Conservation (phyloP, 176 grass and related monocot genomes). For the Phoenix roebelenii region DNA sequence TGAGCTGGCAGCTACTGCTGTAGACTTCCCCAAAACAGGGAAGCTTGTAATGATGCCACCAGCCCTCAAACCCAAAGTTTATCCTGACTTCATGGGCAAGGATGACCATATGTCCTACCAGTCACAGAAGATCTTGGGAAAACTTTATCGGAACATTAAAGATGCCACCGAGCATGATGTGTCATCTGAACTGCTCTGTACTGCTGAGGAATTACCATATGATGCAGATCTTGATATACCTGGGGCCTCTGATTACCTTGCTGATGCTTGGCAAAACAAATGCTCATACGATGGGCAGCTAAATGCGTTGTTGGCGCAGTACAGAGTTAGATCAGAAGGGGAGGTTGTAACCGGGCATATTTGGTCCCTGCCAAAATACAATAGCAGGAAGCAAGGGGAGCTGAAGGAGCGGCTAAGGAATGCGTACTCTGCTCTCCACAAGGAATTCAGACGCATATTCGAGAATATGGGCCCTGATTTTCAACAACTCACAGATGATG, state of each 20-base stretch:
- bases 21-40: conserved; percentile 92
- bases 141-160: conserved; percentile 37
- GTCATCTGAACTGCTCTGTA: conserved; percentile 31
- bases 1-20: conserved; percentile 74
- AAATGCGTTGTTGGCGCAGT: conserved; percentile 53
- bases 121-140: conserved; percentile 61
- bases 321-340: conserved; percentile 51
- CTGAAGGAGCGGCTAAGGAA: conserved; percentile 74
- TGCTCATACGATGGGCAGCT: conserved; percentile 48
- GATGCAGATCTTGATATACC: conserved; percentile 64
- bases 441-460: conserved; percentile 47
- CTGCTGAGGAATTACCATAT: conserved; percentile 46
- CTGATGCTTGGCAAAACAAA: conserved; percentile 53
- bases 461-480: conserved; percentile 28
- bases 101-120: conserved; percentile 60
- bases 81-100: conserved; percentile 92
- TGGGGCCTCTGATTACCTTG: conserved; percentile 46
- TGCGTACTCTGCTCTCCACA: conserved; percentile 47
- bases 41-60: conserved; percentile 55
- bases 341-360: conserved; percentile 84
- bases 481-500: conserved; percentile 32
- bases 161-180: conserved; percentile 18
- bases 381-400: conserved; percentile 64
- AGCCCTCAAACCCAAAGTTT: conserved; percentile 61
- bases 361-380: conserved; percentile 48